A percentile compares a stretch with the other conserved stretches of the same genome.
Evolutionary conservation across 441 rosid species (phyloP).

Genomic region (Aquilaria agallochum): DNA sequence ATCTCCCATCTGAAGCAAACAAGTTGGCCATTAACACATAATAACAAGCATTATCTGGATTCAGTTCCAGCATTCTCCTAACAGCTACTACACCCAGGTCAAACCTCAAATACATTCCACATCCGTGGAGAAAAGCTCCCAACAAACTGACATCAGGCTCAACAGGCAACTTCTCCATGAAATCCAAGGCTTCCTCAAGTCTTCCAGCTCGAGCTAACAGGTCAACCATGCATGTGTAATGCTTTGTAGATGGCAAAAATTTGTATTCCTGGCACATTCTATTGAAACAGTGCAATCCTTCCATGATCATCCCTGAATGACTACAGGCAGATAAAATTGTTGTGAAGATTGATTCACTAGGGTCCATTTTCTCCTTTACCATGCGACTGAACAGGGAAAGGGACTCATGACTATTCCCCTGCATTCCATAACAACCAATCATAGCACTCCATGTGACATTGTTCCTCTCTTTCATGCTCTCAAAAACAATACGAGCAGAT

Average conservation of each 20-base stretch:
- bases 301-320: constrained; percentile 53
- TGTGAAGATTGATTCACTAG: constrained; percentile 58
- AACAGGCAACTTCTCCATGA: constrained; percentile 51
- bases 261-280: constrained; percentile 49
- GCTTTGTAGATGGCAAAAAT: constrained; percentile 49
- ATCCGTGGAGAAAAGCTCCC: constrained; percentile 79
- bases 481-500: constrained; percentile 54
- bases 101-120: constrained; percentile 73
- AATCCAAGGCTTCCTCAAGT: constrained; percentile 55
- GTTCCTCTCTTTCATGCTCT: constrained; percentile 46
- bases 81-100: constrained; percentile 75
- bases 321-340: constrained; percentile 54
- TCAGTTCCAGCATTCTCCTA: constrained; percentile 51
- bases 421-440: constrained; percentile 63
- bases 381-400: constrained; percentile 44
- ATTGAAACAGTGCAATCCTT: constrained; percentile 51
- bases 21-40: constrained; percentile 71
- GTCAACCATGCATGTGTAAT: constrained; percentile 59
- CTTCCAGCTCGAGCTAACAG: constrained; percentile 61
- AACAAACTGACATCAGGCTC: constrained; percentile 42
- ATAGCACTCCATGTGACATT: constrained; percentile 68
- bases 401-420: constrained; percentile 45
- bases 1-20: constrained; percentile 78
- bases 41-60: constrained; percentile 70
- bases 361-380: constrained; percentile 43